Conservation (phyloP, 2,329 filamentous ascomycete species). For the Phialemonium atrogriseum region DNA sequence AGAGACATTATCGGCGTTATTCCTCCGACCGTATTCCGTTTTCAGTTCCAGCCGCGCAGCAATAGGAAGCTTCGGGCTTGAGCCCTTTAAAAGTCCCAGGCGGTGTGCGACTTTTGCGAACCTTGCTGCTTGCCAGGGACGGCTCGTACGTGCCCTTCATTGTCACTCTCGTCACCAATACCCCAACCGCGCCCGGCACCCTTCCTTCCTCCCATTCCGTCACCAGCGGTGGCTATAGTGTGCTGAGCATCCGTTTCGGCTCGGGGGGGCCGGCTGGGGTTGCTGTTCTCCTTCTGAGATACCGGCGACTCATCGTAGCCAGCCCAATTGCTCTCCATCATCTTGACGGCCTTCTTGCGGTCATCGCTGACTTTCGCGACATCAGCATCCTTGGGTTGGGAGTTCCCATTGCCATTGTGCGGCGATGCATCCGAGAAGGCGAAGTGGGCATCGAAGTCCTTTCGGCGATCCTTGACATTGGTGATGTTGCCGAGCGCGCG, state of each 20-base stretch:
- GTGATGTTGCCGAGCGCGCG: constrained; percentile 57
- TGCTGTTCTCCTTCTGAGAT: constrained; percentile 43
- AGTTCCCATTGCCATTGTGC: constrained; percentile 27
- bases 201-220: constrained; percentile 54
- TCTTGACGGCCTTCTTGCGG: constrained; percentile 62
- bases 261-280: constrained; percentile 18
- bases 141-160: constrained; percentile 25
- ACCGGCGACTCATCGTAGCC: constrained; percentile 46
- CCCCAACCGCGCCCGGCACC: constrained; percentile 49
- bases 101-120: constrained; percentile 27
- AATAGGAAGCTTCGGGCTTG: neutral
- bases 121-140: constrained; percentile 30
- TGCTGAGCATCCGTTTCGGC: constrained; percentile 39
- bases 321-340: constrained; percentile 60
- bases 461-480: constrained; percentile 63
- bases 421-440: constrained; percentile 62
- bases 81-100: constrained; percentile 38
- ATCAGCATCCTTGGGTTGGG: constrained; percentile 22
- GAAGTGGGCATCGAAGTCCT: constrained; percentile 75
- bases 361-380: constrained; percentile 42
- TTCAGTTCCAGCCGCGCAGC: neutral
- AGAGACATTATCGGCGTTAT: constrained; percentile 4
- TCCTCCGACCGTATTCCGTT: no score
- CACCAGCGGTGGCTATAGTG: constrained; percentile 25
- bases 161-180: constrained; percentile 41